Base-by-base conservation (phyloP, 1,284 basidiomycete genomes). In the Ganoderma sp. region DNA sequence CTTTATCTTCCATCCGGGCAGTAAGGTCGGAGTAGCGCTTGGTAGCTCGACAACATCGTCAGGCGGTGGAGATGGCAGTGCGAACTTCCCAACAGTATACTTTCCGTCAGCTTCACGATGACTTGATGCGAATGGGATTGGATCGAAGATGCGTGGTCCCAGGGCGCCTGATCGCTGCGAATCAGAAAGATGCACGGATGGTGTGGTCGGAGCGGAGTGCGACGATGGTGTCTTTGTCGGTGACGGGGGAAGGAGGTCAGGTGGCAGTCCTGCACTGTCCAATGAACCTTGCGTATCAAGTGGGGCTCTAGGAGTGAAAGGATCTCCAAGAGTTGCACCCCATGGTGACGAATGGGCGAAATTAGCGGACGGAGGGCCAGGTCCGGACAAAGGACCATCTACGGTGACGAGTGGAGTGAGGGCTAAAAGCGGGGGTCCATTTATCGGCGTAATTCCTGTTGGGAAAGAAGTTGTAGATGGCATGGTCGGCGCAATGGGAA, bases 71-170 rank as follows among this genome's bases (percentile, higher is more conserved):
- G 84, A 89, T 2, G 89, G 86, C 56, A 92, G 78, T 6, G 90
- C 86, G 76, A 93, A 94, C 78, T 93, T 94, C 28, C 92, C 92
- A 34, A 83, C 73, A 2, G 84, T 82, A 76, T 94, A 94, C 78
- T 93, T 94, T 12, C 85, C 87, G 75, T 94, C 92, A 6, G 85
- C 81, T 6, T 82, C 68, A 28, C 83, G 81, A 74, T 93, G 90
- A 43, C 83, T 86, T 1, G 81, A 76, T 0, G 89, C 85, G 71
- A 94, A 94, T 0, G 87, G 86, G 41, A 94, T 89, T 0, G 92
- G 86, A 41, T 91, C 89, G 71, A 92, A 93, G 22, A 80, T 76
- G n/a, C 67, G 71, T 1, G 73, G 70, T 0, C 74, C 73, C 25
- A 67, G 61, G 3, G 58, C 63, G 54, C 52, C 41, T 0, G 45